Conservation (phyloP, 345 rosid species). For the Citrus maxima region DNA sequence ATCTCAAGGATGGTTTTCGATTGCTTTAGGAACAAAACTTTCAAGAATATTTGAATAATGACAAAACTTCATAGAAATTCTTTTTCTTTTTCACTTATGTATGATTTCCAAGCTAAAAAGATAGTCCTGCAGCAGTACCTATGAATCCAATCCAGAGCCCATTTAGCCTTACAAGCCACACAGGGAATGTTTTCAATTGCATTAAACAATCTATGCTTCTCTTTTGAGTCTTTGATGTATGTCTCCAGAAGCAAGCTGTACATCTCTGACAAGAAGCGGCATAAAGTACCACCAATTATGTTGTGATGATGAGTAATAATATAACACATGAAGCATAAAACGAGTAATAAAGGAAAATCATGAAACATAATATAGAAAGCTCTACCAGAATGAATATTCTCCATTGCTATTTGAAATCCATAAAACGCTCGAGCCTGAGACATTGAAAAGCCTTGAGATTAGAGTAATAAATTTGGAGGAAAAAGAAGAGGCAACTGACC, state of each 20-base stretch:
- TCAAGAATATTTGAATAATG: neutral
- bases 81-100: neutral
- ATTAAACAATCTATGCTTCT: constrained; percentile 81
- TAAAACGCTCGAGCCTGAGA: constrained; percentile 91
- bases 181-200: constrained; percentile 83
- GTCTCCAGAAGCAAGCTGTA: constrained; percentile 94
- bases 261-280: constrained; percentile 53
- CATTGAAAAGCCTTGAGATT: constrained; percentile 14
- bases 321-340: neutral
- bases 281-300: constrained; percentile 15
- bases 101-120: neutral
- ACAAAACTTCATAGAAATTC: neutral
- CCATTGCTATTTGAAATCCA: constrained; percentile 95
- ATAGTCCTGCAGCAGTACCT: constrained; percentile 33
- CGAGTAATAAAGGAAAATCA: neutral
- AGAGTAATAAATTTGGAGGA: constrained; percentile 13
- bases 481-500: too few relatives aligned
- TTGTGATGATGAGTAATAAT: neutral
- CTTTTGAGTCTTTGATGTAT: constrained; percentile 71
- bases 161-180: constrained; percentile 71
- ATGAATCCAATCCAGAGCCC: constrained; percentile 84
- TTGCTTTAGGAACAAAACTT: neutral
- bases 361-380: constrained; percentile 13
- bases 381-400: constrained; percentile 92
- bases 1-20: neutral